Base-by-base conservation (phyloP, 768 basidiomycete species). In the Grammothele lineata region DNA sequence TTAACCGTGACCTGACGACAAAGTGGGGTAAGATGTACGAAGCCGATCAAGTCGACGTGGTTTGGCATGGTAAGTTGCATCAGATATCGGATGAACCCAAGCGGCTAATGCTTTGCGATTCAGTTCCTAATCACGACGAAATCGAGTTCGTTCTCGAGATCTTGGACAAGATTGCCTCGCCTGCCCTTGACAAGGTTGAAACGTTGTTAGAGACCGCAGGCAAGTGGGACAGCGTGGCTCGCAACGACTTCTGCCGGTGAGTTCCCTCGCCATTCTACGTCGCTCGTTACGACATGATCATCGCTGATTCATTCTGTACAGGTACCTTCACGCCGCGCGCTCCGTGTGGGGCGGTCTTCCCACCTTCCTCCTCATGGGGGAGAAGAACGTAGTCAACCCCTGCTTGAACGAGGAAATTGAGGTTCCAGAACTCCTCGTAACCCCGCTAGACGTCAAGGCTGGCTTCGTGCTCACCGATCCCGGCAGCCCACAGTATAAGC, bases 161-260 rank as follows among this genome's bases (percentile, higher is more conserved):
- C 22, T 70, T 96, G 30, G 79, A 85, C 40, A 66, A 71, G 32
- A 71, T 92, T n/a, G 76, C 76, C 32, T 68, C 71, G 23, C 92
- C 86, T 25, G 75, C 78, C 5, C 66, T 93, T 15, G 73, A 79
- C 47, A 78, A 77, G 42, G 71, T 97, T 2, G 86, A 92, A 37
- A 54, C 55, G 3, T 69, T 95, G 18, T 67, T 91, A 9, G 68
- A 71, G 24, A 72, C 66, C 6, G 74, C 77, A 7, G 65, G 66
- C 12, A 75, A 65, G 38, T 89, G 90, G 81, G 79, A 87, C 57
- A 78, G 68, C 47, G 66, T 78, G 35, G 71, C 77, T 50, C 78
- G 86, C 33, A 90, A 88, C 57, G 88, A 89, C 62, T 89, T 91
- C 59, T 96, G 93, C 67, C 78, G 92, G 79, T 85, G 65, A 18